Evolutionary conservation across 306 rosid genomes (phyloP), one percentile per base, ranked within the genome.

Genomic region (Glycyrrhiza uralensis): DNA sequence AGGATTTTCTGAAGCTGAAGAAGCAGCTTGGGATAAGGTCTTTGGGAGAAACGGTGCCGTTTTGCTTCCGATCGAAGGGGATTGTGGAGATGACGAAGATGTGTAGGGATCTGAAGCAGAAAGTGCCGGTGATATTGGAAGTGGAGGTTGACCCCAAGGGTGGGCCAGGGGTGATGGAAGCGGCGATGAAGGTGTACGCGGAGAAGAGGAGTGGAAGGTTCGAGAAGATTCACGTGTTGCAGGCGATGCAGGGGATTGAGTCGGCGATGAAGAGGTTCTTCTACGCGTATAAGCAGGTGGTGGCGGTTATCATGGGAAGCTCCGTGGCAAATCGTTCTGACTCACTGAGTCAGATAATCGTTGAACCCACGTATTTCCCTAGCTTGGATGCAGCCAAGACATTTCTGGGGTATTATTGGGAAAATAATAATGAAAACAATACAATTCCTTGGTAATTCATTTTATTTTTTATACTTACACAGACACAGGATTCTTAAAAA

Each of bases 351-450:
- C 91, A 74, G 72, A 87, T 94, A 26, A 91, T 86, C 63, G 74
- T 94, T 2, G 92, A 94, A 69, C 94, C 98, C 2, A 89, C 97
- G 0, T 91, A 81, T 42, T 94, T 89, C 20, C 98, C 98, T 55
- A 94, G 96, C 39, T 62, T 94, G 86, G 98, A 94, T 33, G 97
- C 98, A 0, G 98, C 98, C 0, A 94, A 91, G 86, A 89, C 98
- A 13, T 94, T 94, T 61, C 82, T 94, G 0, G 90, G 87, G 0
- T 87, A 89, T 28, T 61, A 63, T 22, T 84, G 83, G 82, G 82
- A 74, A 24, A 73, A 61, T 42, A 73, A 61, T 42, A 49, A 39
- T n/a, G 65, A 83, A 1, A 59, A n/a, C n/a, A n/a, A 10, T 54
- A 0, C n/a, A 0, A 6, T 13, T 41, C 1, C 12, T 54, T 39